Base-by-base conservation (phyloP, 2,329 filamentous ascomycete genomes). In the Botrytis hyacinthi region DNA sequence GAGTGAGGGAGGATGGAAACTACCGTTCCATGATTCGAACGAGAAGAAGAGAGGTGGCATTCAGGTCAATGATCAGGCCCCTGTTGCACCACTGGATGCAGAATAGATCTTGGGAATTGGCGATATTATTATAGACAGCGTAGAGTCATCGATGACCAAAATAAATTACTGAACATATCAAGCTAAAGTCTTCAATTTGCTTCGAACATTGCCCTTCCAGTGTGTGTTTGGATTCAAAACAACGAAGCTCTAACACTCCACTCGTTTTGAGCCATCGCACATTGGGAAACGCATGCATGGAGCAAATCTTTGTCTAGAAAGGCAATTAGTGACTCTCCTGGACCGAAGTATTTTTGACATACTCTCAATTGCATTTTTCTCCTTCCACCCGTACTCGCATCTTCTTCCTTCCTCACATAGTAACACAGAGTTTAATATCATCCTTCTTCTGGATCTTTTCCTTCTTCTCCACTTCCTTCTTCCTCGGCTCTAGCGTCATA, bases 41-140 rank as follows among this genome's bases (percentile, higher is more conserved):
- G 92, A 96, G 86, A 93, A 93, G 88, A 97, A 97, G 88, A 87
- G 94, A 29, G 93, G 93, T 12, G 94, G 94, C 0, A 93, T 97
- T 77, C 94, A 97, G 84, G 94, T 97, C 3, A 89, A 97, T 82
- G 89, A 97, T 81, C 92, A 87, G 40, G 85, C 91, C 14, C 94
- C 94, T 1, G 88, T 90, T 69, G 92, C 91, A 60, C 91, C 91
- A 16, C 84, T 94, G 67, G 93, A 95, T 84, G 93, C 92, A 0
- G 93, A 95, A 82, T 95, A 88, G 57, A 22, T 29, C 57, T 54
- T 29, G 20, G 7, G 26, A 35, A 40, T 42, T 46, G 40, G 16
- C 4, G 40, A 54, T 65, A 18, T 51, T 73, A 61, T 26, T 63
- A 63, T 73, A 62, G 66, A 73, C 62, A 66, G n/a, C 10, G 32